Evolutionary conservation across 108 stramenopile genomes (phyloP).

Genomic region (Nitzschia palea): DNA sequence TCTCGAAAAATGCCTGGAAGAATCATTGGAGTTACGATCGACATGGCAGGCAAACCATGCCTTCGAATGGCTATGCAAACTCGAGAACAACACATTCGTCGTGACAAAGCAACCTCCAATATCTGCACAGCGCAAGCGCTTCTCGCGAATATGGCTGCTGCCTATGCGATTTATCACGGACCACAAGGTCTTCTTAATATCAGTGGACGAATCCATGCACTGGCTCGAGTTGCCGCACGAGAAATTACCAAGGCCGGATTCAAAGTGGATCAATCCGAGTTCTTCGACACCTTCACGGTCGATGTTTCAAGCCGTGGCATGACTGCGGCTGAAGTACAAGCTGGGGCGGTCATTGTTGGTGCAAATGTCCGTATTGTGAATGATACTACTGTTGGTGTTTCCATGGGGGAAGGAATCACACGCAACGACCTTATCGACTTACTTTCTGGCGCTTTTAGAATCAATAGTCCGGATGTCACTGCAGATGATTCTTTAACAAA

Average conservation of each 20-base stretch:
- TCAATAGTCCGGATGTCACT: slow-evolving; percentile 62
- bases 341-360: slow-evolving; percentile 75
- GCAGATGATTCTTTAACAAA: slow-evolving; percentile 74
- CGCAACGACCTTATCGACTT: slow-evolving; percentile 74
- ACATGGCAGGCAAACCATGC: slow-evolving; percentile 90
- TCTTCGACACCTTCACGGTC: slow-evolving; percentile 96
- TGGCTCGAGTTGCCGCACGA: slow-evolving; percentile 80
- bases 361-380: slow-evolving; percentile 94
- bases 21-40: slow-evolving; percentile 95
- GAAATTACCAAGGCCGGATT: slow-evolving; percentile 80
- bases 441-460: slow-evolving; percentile 73
- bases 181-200: slow-evolving; percentile 93
- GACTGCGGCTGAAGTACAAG: slow-evolving; percentile 72
- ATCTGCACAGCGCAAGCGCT: slow-evolving; percentile 99
- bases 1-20: slow-evolving; percentile 98
- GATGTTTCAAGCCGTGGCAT: slow-evolving; percentile 72
- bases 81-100: slow-evolving; percentile 96
- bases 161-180: slow-evolving; percentile 99
- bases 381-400: slow-evolving; percentile 81
- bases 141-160: slow-evolving; percentile 98
- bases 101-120: slow-evolving; percentile 99
- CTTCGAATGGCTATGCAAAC: slow-evolving; percentile 99
- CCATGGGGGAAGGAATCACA: slow-evolving; percentile 95
- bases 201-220: slow-evolving; percentile 84
- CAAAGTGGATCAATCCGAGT: slow-evolving; percentile 59